These are phyloP conservation scores for Phaeoacremonium minimum DNA, from an alignment of 2,329 filamentous ascomycete species.

Conservation along the genomic window DNA sequence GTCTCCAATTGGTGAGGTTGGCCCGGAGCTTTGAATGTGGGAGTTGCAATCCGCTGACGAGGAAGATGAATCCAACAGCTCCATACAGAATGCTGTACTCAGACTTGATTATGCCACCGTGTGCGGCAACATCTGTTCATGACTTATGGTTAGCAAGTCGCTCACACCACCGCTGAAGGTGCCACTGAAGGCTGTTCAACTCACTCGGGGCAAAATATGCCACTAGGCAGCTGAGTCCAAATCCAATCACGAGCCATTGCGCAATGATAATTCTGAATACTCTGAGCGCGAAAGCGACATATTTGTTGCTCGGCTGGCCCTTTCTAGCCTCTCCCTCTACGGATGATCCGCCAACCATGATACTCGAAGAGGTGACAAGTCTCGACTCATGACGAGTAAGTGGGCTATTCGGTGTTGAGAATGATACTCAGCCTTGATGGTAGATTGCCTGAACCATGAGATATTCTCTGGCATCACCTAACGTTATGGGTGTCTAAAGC, in stretches of 20 bases:
- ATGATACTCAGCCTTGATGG: too few relatives aligned
- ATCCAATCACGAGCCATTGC: constrained; percentile 63
- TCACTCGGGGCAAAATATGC: constrained; percentile 38
- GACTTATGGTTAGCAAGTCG: too few relatives aligned
- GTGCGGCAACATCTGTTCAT: constrained; percentile 39
- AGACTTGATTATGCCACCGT: constrained; percentile 45
- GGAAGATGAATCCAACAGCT: constrained; percentile 64
- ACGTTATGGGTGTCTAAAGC: too few relatives aligned
- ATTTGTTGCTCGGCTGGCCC: constrained; percentile 3
- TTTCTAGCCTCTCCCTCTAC: background rate
- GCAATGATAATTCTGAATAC: constrained; percentile 33
- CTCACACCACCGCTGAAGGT: too few relatives aligned
- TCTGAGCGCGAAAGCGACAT: background rate
- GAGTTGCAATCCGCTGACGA: constrained; percentile 67
- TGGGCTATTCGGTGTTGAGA: too few relatives aligned
- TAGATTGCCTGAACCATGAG: too few relatives aligned
- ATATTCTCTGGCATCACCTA: too few relatives aligned
- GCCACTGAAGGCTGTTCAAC: too few relatives aligned
- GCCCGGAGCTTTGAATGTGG: constrained; percentile 55
- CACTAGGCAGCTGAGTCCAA: constrained; percentile 47
- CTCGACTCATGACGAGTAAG: too few relatives aligned
- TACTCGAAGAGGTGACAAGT: too few relatives aligned
- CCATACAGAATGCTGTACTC: constrained; percentile 63
- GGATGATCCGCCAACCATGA: background rate
- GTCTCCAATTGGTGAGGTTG: constrained; percentile 62